phyloP scores from a whole-genome alignment of 345 rosid genomes.

The Corchorus olitorius region DNA sequence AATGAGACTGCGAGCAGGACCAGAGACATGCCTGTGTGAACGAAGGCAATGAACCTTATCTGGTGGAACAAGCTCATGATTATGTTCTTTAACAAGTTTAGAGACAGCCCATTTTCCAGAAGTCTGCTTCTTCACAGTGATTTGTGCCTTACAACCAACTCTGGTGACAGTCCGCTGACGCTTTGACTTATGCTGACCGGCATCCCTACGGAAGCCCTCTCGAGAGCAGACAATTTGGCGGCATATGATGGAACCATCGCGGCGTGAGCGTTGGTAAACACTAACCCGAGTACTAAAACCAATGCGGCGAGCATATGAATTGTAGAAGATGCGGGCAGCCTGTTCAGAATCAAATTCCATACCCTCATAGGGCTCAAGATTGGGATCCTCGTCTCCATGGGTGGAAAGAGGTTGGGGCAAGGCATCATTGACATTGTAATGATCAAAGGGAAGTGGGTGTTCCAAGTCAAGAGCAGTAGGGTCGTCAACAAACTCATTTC shows the following conservation, averaged over 20 bases:
- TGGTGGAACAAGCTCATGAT: slow-evolving; percentile 53
- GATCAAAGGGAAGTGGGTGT: slow-evolving; percentile 15
- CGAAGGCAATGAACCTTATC: slow-evolving; percentile 57
- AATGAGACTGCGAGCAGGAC: slow-evolving; percentile 51
- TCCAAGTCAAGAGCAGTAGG: slow-evolving; percentile 1
- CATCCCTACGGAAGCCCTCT: slow-evolving; percentile 42
- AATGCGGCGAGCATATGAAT: slow-evolving; percentile 46
- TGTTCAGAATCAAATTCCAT: slow-evolving; percentile 55
- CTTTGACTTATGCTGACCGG: slow-evolving; percentile 31
- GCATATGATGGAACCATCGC: slow-evolving; percentile 45
- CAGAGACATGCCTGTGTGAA: slow-evolving; percentile 51
- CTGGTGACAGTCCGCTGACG: slow-evolving; percentile 44
- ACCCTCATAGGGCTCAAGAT: slow-evolving; percentile 41
- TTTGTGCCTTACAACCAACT: slow-evolving; percentile 52
- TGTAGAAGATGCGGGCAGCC: slow-evolving; percentile 45
- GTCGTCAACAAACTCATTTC: slow-evolving; percentile 10
- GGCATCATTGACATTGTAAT: neutral
- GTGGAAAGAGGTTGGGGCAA: neutral
- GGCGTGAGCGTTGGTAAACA: slow-evolving; percentile 41
- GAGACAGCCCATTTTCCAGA: slow-evolving; percentile 50
- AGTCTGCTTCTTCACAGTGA: slow-evolving; percentile 40
- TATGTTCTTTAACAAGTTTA: slow-evolving; percentile 41
- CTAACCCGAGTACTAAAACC: slow-evolving; percentile 50
- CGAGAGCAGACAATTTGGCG: slow-evolving; percentile 50
- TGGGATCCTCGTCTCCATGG: slow-evolving; percentile 25